Evolutionary conservation across 805 yeast genomes (phyloP), one percentile per base, ranked within the genome.

Genomic region (Ogataea sp.): DNA sequence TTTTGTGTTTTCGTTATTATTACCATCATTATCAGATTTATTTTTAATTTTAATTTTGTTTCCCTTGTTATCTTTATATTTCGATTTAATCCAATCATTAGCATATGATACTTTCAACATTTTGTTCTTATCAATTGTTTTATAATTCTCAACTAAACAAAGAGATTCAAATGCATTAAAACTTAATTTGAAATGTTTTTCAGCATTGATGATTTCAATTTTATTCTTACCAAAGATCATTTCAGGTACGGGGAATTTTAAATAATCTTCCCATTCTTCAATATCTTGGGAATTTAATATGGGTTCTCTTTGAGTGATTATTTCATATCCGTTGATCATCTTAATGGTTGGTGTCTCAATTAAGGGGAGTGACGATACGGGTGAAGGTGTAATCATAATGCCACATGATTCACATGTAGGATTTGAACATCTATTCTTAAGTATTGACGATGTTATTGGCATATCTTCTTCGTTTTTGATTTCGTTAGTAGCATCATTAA

Each of bases 181-280:
- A 32, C 66, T 69, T 13, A 90, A 68, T n/a, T 45, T 50, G 20
- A 57, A 53, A 23, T 42, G 30, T 3, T 28, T 56, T 16, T 15
- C 21, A n/a, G 11, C 10, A 36, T 3, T 70, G 37, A 61, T 65
- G 10, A 88, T 55, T 37, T 68, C 71, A 10, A 88, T 77, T 41
- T 62, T 61, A 54, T 84, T 89, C 48, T 84, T 77, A 9, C 97
- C 97, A 62, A 93, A 93, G 6, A 93, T 88, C 97, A 93, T 93
- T 58, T 93, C 99, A 1, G 99, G 99, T 32, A 90, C 62, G 0
- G 97, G 95, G 44, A 90, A 75, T 14, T 78, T 78, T 39, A 82
- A 70, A 38, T 78, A 55, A 4, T 72, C 57, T 43, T 78, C 83
- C 52, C 81, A 71, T 2, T 60, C 61, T 42, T 87, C 96, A 41